Percentiles rank a stretch among this genome's conserved stretches.
These are phyloP conservation scores for Diaporthe nobilis DNA, from an alignment of 2,329 filamentous ascomycete genomes.

Conservation along the genomic window DNA sequence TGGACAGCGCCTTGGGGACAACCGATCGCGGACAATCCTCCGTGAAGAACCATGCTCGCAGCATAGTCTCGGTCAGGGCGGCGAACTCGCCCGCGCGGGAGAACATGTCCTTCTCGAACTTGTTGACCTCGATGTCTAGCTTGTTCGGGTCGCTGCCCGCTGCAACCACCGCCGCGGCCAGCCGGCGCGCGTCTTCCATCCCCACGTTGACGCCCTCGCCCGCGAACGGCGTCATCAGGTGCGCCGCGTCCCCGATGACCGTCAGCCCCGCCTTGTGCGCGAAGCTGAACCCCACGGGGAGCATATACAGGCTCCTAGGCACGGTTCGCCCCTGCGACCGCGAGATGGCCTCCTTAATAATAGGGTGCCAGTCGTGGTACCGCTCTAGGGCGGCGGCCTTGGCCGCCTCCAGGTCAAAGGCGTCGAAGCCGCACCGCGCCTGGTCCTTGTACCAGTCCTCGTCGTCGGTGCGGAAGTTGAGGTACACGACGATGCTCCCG, in stretches of 20 bases:
- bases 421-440: slow-evolving; percentile 60
- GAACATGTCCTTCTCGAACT: slow-evolving; percentile 58
- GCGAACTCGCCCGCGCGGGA: slow-evolving; percentile 50
- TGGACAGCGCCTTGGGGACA: slow-evolving; percentile 55
- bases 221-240: slow-evolving; percentile 70
- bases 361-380: slow-evolving; percentile 58
- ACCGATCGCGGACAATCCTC: slow-evolving; percentile 58
- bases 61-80: slow-evolving; percentile 50
- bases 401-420: slow-evolving; percentile 54
- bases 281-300: slow-evolving; percentile 67
- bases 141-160: slow-evolving; percentile 37
- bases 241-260: slow-evolving; percentile 71
- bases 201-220: slow-evolving; percentile 73
- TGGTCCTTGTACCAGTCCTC: slow-evolving; percentile 52
- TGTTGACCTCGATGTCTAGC: slow-evolving; percentile 52
- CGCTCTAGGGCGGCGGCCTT: slow-evolving; percentile 54
- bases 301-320: slow-evolving; percentile 63
- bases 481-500: slow-evolving; percentile 59
- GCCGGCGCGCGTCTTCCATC: slow-evolving; percentile 66
- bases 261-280: slow-evolving; percentile 63
- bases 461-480: slow-evolving; percentile 55
- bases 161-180: slow-evolving; percentile 60
- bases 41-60: slow-evolving; percentile 63
- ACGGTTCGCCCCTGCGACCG: slow-evolving; percentile 56
- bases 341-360: slow-evolving; percentile 58